A percentile compares a stretch with the other conserved stretches of the same genome.
Conservation (phyloP, 106 monocot species). For the Triglochin maritima region DNA sequence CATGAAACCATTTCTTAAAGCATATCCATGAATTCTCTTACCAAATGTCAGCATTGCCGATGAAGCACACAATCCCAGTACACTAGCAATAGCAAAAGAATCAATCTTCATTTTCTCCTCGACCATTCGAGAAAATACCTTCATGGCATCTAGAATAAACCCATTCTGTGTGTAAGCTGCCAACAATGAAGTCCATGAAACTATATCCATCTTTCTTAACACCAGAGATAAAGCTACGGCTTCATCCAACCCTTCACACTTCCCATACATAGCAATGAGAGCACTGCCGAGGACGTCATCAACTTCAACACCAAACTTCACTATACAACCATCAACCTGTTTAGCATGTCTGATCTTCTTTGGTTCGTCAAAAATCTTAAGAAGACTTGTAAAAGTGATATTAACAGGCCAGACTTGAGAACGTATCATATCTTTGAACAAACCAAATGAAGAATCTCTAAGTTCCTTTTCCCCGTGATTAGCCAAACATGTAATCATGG, state of each 20-base stretch:
- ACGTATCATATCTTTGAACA: slow-evolving; percentile 46
- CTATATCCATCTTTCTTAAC: slow-evolving; percentile 18
- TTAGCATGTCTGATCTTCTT: slow-evolving; percentile 27
- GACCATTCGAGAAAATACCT: slow-evolving; percentile 36
- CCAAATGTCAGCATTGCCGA: slow-evolving; percentile 16
- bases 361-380: slow-evolving; percentile 44
- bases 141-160: slow-evolving; percentile 15
- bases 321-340: slow-evolving; percentile 47
- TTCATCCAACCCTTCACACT: slow-evolving; percentile 44
- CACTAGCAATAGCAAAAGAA: slow-evolving; percentile 28
- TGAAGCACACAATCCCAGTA: slow-evolving; percentile 27
- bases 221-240: slow-evolving; percentile 22
- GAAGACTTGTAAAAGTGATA: slow-evolving; percentile 41
- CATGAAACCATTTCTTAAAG: slow-evolving; percentile 29
- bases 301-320: slow-evolving; percentile 40
- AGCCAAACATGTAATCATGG: slow-evolving; percentile 40
- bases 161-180: slow-evolving; percentile 47
- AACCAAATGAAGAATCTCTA: slow-evolving; percentile 13
- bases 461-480: slow-evolving; percentile 12
- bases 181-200: slow-evolving; percentile 52
- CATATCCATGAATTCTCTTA: slow-evolving; percentile 47
- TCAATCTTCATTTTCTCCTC: slow-evolving; percentile 22
- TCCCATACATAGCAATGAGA: slow-evolving; percentile 58
- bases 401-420: slow-evolving; percentile 30
- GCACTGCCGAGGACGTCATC: slow-evolving; percentile 33